Conservation (phyloP, 1,284 basidiomycete genomes). For the Meira miltonrushii region DNA sequence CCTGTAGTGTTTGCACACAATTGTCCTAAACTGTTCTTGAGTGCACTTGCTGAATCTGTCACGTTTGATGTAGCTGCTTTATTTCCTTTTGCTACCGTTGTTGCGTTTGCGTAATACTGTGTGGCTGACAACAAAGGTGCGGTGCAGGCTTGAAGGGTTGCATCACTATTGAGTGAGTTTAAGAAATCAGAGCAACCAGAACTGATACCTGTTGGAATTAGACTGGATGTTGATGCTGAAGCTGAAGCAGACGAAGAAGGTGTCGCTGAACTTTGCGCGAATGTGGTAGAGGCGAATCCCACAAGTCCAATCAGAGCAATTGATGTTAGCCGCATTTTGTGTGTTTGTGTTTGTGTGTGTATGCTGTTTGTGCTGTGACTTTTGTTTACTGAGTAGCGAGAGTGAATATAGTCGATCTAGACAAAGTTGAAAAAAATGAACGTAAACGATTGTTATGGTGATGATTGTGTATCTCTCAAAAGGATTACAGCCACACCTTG, state of each 20-base stretch:
- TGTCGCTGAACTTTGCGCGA: constrained; percentile 13
- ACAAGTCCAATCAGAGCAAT: background rate
- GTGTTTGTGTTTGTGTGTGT: background rate
- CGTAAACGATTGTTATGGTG: too few species aligned
- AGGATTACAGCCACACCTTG: too few species aligned
- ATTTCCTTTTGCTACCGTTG: constrained; percentile 14
- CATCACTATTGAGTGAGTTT: constrained; percentile 30
- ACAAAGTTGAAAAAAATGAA: too few species aligned
- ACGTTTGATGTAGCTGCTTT: constrained; percentile 1
- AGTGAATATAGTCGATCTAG: too few species aligned
- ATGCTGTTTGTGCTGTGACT: background rate
- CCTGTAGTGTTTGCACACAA: constrained; percentile 25
- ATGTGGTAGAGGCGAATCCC: background rate
- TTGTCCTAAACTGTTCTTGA: constrained; percentile 19
- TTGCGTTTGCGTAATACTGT: constrained; percentile 28
- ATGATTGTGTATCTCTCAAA: too few species aligned
- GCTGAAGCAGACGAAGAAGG: constrained; percentile 34
- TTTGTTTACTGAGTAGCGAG: too few species aligned
- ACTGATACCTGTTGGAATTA: constrained; percentile 28
- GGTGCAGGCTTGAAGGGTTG: constrained; percentile 28
- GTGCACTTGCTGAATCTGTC: background rate
- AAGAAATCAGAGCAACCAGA: constrained; percentile 27
- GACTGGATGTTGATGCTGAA: background rate
- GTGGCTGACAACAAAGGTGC: constrained; percentile 33
- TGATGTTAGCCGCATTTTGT: background rate